phyloP scores from a whole-genome alignment of 257 asterid genomes.

The Nyctanthes arbortristis region DNA sequence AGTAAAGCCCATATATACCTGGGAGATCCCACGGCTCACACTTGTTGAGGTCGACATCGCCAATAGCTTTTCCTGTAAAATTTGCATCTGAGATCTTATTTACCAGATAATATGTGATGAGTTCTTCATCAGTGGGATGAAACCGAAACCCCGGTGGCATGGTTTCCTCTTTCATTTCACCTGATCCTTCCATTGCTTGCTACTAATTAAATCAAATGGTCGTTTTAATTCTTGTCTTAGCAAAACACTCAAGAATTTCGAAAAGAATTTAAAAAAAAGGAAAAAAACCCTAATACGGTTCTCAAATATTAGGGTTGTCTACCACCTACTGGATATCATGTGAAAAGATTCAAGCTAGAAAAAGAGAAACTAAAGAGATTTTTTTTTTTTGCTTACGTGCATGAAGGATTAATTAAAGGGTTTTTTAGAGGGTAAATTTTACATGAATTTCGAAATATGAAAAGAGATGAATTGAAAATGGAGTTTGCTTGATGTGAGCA shows the following conservation, averaged over 20 bases:
- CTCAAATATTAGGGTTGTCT: background rate
- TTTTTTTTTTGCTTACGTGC: slow-evolving; percentile 19
- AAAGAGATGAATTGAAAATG: background rate
- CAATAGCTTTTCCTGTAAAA: slow-evolving; percentile 76
- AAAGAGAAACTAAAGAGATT: background rate
- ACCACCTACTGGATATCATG: slow-evolving; percentile 12
- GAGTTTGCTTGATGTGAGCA: slow-evolving; percentile 40
- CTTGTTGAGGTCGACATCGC: slow-evolving; percentile 93
- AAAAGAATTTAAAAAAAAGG: slow-evolving; percentile 29
- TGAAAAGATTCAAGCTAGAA: slow-evolving; percentile 6
- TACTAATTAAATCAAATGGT: background rate
- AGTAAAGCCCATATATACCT: slow-evolving; percentile 47
- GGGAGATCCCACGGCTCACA: slow-evolving; percentile 99
- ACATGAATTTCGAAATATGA: slow-evolving; percentile 22
- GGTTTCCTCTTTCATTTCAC: slow-evolving; percentile 51
- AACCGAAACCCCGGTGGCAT: slow-evolving; percentile 90
- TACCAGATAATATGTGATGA: slow-evolving; percentile 71
- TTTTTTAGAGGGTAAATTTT: slow-evolving; percentile 1
- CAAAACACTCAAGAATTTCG: too few species aligned
- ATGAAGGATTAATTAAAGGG: slow-evolving; percentile 20
- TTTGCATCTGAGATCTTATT: slow-evolving; percentile 76
- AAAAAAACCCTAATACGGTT: slow-evolving; percentile 42
- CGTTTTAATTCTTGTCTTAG: slow-evolving; percentile 13
- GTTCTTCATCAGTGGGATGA: slow-evolving; percentile 89
- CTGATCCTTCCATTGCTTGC: slow-evolving; percentile 49